These are phyloP conservation scores for Phaseolus lunatus DNA, from an alignment of 306 rosid genomes.

Conservation along the genomic window DNA sequence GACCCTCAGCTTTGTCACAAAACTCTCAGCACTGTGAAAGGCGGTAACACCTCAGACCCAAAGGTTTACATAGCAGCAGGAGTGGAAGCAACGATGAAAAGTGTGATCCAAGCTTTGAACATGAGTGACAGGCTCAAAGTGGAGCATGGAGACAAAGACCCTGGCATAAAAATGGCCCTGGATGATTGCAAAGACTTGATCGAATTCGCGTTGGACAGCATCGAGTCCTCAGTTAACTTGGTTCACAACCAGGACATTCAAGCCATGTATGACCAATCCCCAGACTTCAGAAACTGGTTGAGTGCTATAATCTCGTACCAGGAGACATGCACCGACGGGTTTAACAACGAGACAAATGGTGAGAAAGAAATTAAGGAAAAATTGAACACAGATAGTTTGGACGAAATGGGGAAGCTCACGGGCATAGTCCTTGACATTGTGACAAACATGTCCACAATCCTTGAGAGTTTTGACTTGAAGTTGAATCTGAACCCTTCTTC, in stretches of 20 bases:
- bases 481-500: conserved; percentile 50
- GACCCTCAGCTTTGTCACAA: conserved; percentile 57
- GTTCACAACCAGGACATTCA: conserved; percentile 49
- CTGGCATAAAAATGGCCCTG: conserved; percentile 58
- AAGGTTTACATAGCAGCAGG: conserved; percentile 56
- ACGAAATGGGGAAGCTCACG: conserved; percentile 53
- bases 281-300: conserved; percentile 74
- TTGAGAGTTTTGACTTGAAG: conserved; percentile 49
- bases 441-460: conserved; percentile 43
- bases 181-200: conserved; percentile 77
- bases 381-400: conserved; percentile 26
- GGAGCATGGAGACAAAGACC: conserved; percentile 42
- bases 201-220: conserved; percentile 56
- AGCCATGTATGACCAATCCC: conserved; percentile 44
- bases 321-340: conserved; percentile 61
- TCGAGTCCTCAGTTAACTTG: conserved; percentile 42
- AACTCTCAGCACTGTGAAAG: conserved; percentile 39
- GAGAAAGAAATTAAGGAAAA: conserved; percentile 39
- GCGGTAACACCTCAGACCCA: conserved; percentile 43
- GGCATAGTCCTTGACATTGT: conserved; percentile 69
- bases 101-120: conserved; percentile 54
- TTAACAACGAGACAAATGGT: conserved; percentile 33
- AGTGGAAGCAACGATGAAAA: conserved; percentile 47
- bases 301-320: conserved; percentile 68
- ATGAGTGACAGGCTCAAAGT: conserved; percentile 52